Evolutionary conservation across 1,284 basidiomycete genomes (phyloP), one percentile per base, ranked within the genome.

Genomic region (Takashimella tepidaria): DNA sequence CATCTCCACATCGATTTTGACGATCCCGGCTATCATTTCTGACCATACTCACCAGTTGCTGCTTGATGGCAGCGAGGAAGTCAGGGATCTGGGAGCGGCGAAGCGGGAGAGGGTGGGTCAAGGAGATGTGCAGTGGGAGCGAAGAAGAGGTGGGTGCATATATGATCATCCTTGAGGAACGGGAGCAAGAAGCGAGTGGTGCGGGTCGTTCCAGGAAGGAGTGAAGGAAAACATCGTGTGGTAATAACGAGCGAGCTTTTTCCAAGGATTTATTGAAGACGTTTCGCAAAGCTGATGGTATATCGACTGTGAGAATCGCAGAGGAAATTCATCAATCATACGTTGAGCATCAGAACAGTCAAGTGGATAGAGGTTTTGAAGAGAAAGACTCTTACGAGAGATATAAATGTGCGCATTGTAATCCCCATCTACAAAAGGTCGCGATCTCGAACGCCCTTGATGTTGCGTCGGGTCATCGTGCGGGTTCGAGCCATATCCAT

Each of bases 401-500:
- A 74, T 43, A 47, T 70, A 76, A 37, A 76, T 58, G 53, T 76
- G 74, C 25, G 70, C 64, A 49, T 69, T 70, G 56, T 70, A 72
- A 45, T 76, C 74, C 11, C 74, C 74, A 22, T 70, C 62, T 0
- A 73, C 70, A 58, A 63, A 76, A 3, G 68, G 68, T n/a, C 73
- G 59, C 2, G 70, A 58, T 31, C 74, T 67, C 10, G 45, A 60
- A 16, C 72, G 59, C 8, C 74, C 74, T 57, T 70, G 68, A 61
- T 76, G 74, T 23, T 56, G 45, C 0, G 62, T 43, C 4, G 71
- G 72, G 49, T 73, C 66, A 51, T 76, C 71, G 27, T 8, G 42
- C 11, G 49, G 13, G 1, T 44, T 26, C 8, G 50, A 24, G 1
- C 31, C 37, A 23, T 13, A 5, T 49, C 25, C 1, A 56, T 55